Evolutionary conservation across 1,284 basidiomycete species (phyloP), one percentile per base, ranked within the genome.

Genomic region (Ustilago lituana): DNA sequence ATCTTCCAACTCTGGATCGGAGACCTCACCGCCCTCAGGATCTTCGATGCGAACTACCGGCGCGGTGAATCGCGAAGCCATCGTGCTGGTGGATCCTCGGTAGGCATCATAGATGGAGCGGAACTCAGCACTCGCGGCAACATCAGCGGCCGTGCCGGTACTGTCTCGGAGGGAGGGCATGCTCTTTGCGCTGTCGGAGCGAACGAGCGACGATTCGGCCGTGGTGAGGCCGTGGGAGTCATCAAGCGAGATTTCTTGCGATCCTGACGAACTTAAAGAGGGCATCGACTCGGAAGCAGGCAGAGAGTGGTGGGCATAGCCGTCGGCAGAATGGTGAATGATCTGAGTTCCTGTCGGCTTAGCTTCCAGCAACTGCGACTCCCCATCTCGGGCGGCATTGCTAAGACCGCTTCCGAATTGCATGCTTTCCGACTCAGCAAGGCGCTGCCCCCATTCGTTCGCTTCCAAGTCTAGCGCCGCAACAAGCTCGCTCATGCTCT

Each of bases 401-500:
- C 17, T 22, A n/a, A 6, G 32, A 19, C 5, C 12, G 15, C 12
- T 22, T 12, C 26, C 20, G 29, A 36, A 27, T 1, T 47, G 45
- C 36, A 26, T 23, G 38, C 27, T 37, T 4, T 55, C 37, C 15
- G 43, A 32, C 29, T 31, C 19, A 27, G 38, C 27, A 7, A 49
- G 20, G 7, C 43, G 44, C 27, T 57, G 55, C 1, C 53, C 38
- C 54, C 54, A 53, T 40, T 44, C 46, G 22, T 20, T 45, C 15
- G 60, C 63, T 35, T 70, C 57, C n/a, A 57, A 43, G 19, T 66
- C 60, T 9, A 73, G 40, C 17, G 70, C 70, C 1, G 50, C 55
- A 27, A 73, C 50, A 29, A 73, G 60, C 33, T 69, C 63, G 44
- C 46, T 59, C 43, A 73, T 57, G 46, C 57, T 73, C 45, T 47